phyloP scores from a whole-genome alignment of 345 rosid species.

The Citrus unshiu region DNA sequence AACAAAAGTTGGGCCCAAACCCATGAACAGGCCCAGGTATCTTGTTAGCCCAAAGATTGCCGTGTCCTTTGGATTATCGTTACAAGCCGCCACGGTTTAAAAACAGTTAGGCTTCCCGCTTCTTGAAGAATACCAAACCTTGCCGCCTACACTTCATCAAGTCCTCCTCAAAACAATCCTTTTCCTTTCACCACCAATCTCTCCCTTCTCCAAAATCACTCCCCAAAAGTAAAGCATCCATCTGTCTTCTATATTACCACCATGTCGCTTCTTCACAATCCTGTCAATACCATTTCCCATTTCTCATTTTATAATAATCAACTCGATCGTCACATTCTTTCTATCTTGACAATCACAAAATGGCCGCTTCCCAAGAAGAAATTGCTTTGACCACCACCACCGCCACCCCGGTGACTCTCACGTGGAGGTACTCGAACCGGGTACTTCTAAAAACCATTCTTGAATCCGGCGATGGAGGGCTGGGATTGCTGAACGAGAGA shows the following conservation, averaged over 20 bases:
- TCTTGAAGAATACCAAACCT: slow-evolving; percentile 64
- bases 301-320: not conserved
- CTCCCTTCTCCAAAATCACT: slow-evolving; percentile 34
- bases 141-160: slow-evolving; percentile 23
- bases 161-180: slow-evolving; percentile 57
- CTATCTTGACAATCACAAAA: not conserved
- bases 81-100: not conserved
- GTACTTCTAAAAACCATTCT: slow-evolving; percentile 52
- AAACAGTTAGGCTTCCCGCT: slow-evolving; percentile 40
- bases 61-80: not conserved
- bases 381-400: not conserved
- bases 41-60: not conserved
- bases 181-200: slow-evolving; percentile 48
- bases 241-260: slow-evolving; percentile 32
- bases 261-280: not conserved
- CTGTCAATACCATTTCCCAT: not conserved
- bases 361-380: slow-evolving; percentile 26
- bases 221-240: slow-evolving; percentile 46
- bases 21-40: not conserved
- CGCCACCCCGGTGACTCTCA: not conserved
- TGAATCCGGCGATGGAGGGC: slow-evolving; percentile 43
- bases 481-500: slow-evolving; percentile 38
- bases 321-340: not conserved
- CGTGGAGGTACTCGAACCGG: slow-evolving; percentile 56
- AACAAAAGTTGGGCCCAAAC: not conserved